Evolutionary conservation across 2,329 filamentous ascomycete species (phyloP).

Genomic region (Pseudogymnoascus sp.): DNA sequence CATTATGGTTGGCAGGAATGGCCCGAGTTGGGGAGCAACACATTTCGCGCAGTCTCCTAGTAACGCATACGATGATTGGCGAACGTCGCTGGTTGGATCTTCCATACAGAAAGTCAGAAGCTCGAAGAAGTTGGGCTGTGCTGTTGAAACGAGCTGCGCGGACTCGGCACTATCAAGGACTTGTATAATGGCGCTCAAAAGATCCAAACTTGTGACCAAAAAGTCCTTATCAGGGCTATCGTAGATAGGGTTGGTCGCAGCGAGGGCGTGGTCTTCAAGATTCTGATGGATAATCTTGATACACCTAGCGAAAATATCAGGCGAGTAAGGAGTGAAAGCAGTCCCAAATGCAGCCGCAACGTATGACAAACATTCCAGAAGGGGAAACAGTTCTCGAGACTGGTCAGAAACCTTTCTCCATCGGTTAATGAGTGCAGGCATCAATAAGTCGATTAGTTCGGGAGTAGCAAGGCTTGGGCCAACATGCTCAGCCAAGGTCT

Average conservation of each 20-base stretch:
- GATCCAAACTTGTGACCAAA: constrained; percentile 85
- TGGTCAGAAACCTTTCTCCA: constrained; percentile 84
- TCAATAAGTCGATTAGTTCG: constrained; percentile 74
- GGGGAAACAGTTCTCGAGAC: constrained; percentile 85
- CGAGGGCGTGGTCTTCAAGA: constrained; percentile 69
- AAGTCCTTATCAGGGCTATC: constrained; percentile 95
- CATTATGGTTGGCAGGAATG: constrained; percentile 65
- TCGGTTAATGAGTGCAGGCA: constrained; percentile 83
- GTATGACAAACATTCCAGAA: constrained; percentile 94
- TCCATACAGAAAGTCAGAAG: constrained; percentile 88
- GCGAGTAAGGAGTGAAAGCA: constrained; percentile 76
- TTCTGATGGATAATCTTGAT: constrained; percentile 88
- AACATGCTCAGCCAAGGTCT: constrained; percentile 89
- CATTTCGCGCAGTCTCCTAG: constrained; percentile 93
- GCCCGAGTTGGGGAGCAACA: constrained; percentile 73
- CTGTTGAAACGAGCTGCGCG: constrained; percentile 64
- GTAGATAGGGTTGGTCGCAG: constrained; percentile 56
- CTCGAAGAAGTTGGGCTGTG: constrained; percentile 82
- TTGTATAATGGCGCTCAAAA: constrained; percentile 88
- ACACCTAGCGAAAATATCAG: constrained; percentile 79
- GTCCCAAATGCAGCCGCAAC: constrained; percentile 79
- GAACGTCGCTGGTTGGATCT: constrained; percentile 82
- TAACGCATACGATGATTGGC: constrained; percentile 90
- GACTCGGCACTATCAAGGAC: constrained; percentile 70
- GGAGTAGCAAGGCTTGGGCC: constrained; percentile 73